These are phyloP conservation scores for Blastobotrys apis DNA, from an alignment of 1,139 yeast genomes.

Conservation along the genomic window DNA sequence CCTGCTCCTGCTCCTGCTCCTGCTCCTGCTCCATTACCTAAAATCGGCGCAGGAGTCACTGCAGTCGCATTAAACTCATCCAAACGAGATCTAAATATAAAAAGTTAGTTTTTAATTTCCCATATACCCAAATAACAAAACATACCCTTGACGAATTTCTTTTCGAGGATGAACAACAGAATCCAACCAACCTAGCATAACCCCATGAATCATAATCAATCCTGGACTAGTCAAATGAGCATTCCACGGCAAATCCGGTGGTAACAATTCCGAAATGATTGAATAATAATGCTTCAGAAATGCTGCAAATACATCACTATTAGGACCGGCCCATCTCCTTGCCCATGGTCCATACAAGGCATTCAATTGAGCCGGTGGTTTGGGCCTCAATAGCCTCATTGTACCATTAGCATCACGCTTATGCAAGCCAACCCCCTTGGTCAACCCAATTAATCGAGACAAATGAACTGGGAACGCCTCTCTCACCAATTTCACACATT, in stretches of 20 bases:
- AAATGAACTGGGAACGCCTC: constrained; percentile 29
- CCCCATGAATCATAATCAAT: constrained; percentile 34
- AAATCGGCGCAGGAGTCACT: constrained; percentile 22
- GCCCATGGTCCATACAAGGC: constrained; percentile 71
- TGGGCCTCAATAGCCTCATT: constrained; percentile 12
- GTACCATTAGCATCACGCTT: constrained; percentile 9
- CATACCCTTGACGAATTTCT: not conserved
- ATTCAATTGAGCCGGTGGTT: constrained; percentile 23
- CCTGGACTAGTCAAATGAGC: constrained; percentile 37
- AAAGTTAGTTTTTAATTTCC: not conserved
- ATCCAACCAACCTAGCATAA: constrained; percentile 33
- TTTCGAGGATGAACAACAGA: constrained; percentile 24
- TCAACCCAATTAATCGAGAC: constrained; percentile 24
- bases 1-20: not conserved
- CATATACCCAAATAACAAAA: not conserved
- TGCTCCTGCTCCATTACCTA: not conserved
- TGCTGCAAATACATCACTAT: constrained; percentile 59
- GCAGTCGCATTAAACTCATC: constrained; percentile 37
- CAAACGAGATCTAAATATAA: too few relatives aligned
- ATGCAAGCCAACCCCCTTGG: constrained; percentile 13
- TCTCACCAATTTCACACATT: constrained; percentile 14
- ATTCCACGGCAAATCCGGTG: constrained; percentile 24
- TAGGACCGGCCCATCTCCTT: constrained; percentile 49
- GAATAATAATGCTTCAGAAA: constrained; percentile 64
- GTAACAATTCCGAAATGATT: constrained; percentile 30